Conservation (phyloP, 2,329 filamentous ascomycete genomes). For the Aspergillus quadrilineatus region DNA sequence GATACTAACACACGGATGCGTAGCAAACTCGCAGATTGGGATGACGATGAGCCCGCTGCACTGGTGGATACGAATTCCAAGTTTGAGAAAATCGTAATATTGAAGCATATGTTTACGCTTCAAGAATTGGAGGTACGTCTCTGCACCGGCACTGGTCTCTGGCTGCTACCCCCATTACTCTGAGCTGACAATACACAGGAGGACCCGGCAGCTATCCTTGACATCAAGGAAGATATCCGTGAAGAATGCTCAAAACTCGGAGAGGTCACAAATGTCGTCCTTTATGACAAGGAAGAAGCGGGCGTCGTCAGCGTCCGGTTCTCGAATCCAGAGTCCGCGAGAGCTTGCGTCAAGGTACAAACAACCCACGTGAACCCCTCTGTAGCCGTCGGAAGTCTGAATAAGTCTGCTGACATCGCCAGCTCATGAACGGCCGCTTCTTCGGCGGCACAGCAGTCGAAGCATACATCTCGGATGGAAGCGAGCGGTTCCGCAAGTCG, state of each 20-base stretch:
- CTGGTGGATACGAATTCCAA: slow-evolving; percentile 57
- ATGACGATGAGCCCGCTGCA: slow-evolving; percentile 73
- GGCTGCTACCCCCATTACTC: not conserved
- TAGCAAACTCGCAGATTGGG: slow-evolving; percentile 91
- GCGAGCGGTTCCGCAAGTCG: slow-evolving; percentile 71
- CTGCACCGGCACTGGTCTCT: not conserved
- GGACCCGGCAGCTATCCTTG: slow-evolving; percentile 76
- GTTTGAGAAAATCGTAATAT: slow-evolving; percentile 78
- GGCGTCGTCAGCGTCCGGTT: slow-evolving; percentile 87
- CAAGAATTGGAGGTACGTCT: slow-evolving; percentile 65
- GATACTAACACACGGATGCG: not conserved
- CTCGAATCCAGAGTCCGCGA: slow-evolving; percentile 66
- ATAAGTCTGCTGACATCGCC: slow-evolving; percentile 3
- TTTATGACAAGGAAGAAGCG: slow-evolving; percentile 82
- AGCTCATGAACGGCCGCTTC: slow-evolving; percentile 73
- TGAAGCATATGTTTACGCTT: slow-evolving; percentile 92
- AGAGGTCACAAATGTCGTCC: slow-evolving; percentile 81
- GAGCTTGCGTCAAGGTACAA: slow-evolving; percentile 61
- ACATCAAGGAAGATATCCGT: slow-evolving; percentile 92
- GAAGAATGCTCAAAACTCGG: slow-evolving; percentile 87
- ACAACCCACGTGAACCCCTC: no score
- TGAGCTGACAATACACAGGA: slow-evolving; percentile 48
- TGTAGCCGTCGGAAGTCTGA: not conserved
- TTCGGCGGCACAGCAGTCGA: slow-evolving; percentile 72
- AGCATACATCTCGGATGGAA: slow-evolving; percentile 69